Evolutionary conservation across 106 monocot species (phyloP), one percentile per base, ranked within the genome.

Genomic region (Posidonia australis): DNA sequence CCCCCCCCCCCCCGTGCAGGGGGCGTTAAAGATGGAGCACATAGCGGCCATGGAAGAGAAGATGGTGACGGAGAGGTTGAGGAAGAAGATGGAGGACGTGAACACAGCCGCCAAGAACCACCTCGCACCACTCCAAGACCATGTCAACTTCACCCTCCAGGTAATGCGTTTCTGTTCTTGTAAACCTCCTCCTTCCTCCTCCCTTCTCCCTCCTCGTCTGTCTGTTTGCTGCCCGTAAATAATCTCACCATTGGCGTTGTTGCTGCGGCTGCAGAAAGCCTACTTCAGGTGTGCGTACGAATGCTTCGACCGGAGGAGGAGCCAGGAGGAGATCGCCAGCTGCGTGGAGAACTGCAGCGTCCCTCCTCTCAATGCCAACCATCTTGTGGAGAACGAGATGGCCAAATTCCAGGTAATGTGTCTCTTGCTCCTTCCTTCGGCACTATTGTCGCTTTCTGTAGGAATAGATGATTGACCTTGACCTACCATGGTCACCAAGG

Each of bases 281-380:
- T 98, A 98, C 74, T 98, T 98, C 80, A 98, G 81, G 72, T 98
- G 98, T 70, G 98, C 98, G 29, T 83, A 98, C 25, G 98, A 98
- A 9, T 98, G 98, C 64, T 98, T 98, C 64, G 98, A 98, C 64
- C 66, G 91, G 68, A 72, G 75, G 54, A 57, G 83, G 55, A 78
- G 65, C 23, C 98, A 98, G 63, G 98, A 91, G 54, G 87, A 78
- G 10, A 91, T 98, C 31, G 81, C 76, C 45, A 83, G 74, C 48
- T 98, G 98, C 36, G 98, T 91, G 51, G 98, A 98, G 69, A 65
- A 83, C 32, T 98, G 98, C 77, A 88, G 98, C 51, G 76, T 88
- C 10, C 98, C 98, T 2, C 91, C 81, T 27, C 87, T 98, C 48
- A 78, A 78, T 60, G 98, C 98, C 55, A 91, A 98, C 74, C 87